These are phyloP conservation scores for Globisporangium acanthophoron DNA, from an alignment of 352 stramenopile species.

Conservation along the genomic window DNA sequence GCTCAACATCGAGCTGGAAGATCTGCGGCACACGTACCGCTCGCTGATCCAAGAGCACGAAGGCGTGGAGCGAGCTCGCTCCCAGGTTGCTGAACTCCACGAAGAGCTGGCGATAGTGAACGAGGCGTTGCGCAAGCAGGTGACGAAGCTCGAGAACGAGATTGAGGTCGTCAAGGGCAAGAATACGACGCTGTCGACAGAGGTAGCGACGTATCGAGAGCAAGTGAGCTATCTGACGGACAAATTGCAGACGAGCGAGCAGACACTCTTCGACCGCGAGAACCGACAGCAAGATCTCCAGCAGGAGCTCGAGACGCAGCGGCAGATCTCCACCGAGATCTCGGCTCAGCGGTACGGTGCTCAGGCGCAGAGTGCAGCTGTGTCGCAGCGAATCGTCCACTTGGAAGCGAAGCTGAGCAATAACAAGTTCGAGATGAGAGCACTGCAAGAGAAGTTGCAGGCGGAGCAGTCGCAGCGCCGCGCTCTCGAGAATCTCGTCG, in stretches of 20 bases:
- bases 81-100: conserved; percentile 44
- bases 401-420: conserved; percentile 74
- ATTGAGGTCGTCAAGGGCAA: conserved; percentile 43
- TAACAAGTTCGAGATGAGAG: conserved; percentile 56
- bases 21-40: conserved; percentile 68
- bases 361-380: conserved; percentile 65
- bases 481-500: conserved; percentile 61
- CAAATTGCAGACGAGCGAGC: conserved; percentile 52
- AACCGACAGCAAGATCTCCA: conserved; percentile 19
- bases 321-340: conserved; percentile 69
- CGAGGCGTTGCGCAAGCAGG: conserved; percentile 60
- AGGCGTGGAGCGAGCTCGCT: conserved; percentile 48
- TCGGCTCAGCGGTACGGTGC: conserved; percentile 71
- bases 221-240: conserved; percentile 78
- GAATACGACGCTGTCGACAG: conserved; percentile 43
- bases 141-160: conserved; percentile 52
- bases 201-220: conserved; percentile 62
- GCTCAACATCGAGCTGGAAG: conserved; percentile 70
- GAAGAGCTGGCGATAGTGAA: conserved; percentile 64
- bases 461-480: conserved; percentile 44
- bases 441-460: conserved; percentile 55
- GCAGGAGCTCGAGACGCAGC: conserved; percentile 54
- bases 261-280: conserved; percentile 26
- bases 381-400: conserved; percentile 72
- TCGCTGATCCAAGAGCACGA: conserved; percentile 71